Conservation (phyloP, 2,329 filamentous ascomycete genomes). For the Helotiales sp. region DNA sequence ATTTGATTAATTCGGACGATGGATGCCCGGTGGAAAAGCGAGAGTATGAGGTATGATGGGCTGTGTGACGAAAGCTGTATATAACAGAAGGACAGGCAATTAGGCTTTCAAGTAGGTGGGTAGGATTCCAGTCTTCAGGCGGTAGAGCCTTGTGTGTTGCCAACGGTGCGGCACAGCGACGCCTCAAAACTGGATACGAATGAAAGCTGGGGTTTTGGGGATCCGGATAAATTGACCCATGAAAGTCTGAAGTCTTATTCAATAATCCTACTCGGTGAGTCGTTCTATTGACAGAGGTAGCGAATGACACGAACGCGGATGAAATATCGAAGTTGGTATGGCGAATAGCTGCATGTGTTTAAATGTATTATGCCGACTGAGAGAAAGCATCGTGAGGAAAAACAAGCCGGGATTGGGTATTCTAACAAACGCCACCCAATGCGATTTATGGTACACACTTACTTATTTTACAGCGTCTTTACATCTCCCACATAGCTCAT, state of each 20-base stretch:
- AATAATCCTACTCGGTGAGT: not conserved
- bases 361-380: not conserved
- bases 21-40: too few relatives aligned
- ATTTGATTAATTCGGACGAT: too few relatives aligned
- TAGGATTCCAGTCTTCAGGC: not conserved
- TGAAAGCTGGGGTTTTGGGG: not conserved
- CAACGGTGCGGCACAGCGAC: slow-evolving; percentile 1
- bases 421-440: slow-evolving; percentile 5
- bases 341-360: not conserved
- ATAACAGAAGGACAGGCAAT: too few relatives aligned
- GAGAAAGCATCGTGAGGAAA: not conserved
- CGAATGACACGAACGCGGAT: not conserved
- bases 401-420: slow-evolving; percentile 17
- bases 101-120: too few relatives aligned
- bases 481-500: slow-evolving; percentile 72
- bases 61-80: too few relatives aligned
- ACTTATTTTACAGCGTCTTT: slow-evolving; percentile 56
- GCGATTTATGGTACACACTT: not conserved
- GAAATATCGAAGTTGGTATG: not conserved
- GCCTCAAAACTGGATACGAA: not conserved
- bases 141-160: not conserved
- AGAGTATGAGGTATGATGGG: too few relatives aligned
- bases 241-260: not conserved
- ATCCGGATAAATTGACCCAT: not conserved
- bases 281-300: not conserved